These are phyloP conservation scores for Citropsis articulata DNA, from an alignment of 345 rosid genomes.

Conservation along the genomic window DNA sequence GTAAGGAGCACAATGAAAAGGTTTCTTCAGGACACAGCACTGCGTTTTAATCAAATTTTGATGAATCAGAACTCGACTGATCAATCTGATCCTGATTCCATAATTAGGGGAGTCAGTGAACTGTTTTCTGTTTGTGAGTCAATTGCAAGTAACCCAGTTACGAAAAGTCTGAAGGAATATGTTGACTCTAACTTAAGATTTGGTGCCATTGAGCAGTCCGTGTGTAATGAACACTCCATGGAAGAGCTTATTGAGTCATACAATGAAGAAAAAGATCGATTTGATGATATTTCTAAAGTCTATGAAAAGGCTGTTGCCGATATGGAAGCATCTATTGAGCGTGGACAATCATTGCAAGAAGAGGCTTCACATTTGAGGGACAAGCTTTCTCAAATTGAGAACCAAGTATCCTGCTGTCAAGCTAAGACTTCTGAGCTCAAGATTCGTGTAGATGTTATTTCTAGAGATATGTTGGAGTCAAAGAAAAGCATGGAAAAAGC, in stretches of 20 bases:
- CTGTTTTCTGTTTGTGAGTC: background rate
- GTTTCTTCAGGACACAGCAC: background rate
- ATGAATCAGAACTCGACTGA: conserved; percentile 1
- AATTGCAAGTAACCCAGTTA: background rate
- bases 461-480: conserved; percentile 22
- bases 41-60: background rate
- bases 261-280: conserved; percentile 18
- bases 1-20: background rate
- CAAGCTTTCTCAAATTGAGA: conserved; percentile 26
- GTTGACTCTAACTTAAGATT: conserved; percentile 8
- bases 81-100: background rate
- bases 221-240: conserved; percentile 2
- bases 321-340: conserved; percentile 18
- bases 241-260: conserved; percentile 24
- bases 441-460: conserved; percentile 15
- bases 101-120: conserved; percentile 2
- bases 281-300: conserved; percentile 29
- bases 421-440: conserved; percentile 31
- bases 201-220: conserved; percentile 17
- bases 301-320: conserved; percentile 28
- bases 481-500: conserved; percentile 27
- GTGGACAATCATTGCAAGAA: conserved; percentile 20
- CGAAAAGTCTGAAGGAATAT: background rate
- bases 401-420: conserved; percentile 28
- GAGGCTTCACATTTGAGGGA: conserved; percentile 25